Percentiles rank a stretch among this genome's conserved stretches.
Conservation (phyloP, 169 alveolate genomes). For the Plasmodium ovale region DNA sequence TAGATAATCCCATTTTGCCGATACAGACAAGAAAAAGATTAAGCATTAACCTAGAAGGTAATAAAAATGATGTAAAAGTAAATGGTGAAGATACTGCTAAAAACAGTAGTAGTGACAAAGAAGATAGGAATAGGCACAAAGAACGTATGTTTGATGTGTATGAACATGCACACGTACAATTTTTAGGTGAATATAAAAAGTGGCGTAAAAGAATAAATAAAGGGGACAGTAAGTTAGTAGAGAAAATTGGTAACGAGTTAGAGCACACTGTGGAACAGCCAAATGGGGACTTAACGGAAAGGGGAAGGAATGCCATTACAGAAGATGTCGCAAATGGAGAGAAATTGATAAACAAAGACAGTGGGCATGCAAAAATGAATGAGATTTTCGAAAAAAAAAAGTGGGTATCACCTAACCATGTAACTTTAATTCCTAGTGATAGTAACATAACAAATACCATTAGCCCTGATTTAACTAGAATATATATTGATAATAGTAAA, state of each 20-base stretch:
- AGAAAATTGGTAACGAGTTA: not conserved
- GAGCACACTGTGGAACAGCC: not conserved
- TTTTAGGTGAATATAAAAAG: constrained; percentile 53
- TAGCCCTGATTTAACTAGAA: constrained; percentile 22
- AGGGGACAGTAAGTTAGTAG: not conserved
- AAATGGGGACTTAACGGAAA: not conserved
- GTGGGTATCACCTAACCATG: too few relatives aligned
- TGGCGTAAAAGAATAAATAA: constrained; percentile 43
- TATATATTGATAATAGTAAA: constrained; percentile 66
- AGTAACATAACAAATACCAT: constrained; percentile 1
- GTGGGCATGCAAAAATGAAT: not conserved
- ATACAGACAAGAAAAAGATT: not conserved
- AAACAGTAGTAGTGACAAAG: not conserved
- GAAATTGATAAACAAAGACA: not conserved
- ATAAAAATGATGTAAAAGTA: not conserved
- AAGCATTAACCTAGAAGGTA: not conserved
- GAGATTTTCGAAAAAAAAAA: not conserved
- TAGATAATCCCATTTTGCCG: constrained; percentile 18
- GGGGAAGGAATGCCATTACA: not conserved
- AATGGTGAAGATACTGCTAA: not conserved
- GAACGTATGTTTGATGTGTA: not conserved
- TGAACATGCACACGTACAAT: constrained; percentile 9
- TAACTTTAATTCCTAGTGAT: not conserved
- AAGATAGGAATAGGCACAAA: not conserved
- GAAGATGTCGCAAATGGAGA: not conserved